phyloP scores from a whole-genome alignment of 176 grass and related monocot genomes.

The Oryza punctata region DNA sequence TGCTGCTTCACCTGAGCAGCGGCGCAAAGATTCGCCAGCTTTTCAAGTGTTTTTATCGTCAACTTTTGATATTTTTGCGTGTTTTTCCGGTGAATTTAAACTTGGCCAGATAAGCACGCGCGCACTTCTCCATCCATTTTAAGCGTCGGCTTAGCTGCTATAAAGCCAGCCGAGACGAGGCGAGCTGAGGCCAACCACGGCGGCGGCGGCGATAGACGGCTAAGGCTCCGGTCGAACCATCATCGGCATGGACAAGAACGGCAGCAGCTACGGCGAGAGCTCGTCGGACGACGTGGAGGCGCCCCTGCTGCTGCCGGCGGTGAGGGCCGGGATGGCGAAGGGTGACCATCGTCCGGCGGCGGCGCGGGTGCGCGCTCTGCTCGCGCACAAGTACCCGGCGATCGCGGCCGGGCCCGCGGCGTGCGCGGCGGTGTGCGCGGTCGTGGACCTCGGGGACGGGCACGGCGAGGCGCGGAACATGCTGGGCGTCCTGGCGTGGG shows the following conservation, averaged over 20 bases:
- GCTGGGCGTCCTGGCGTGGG: slow-evolving; percentile 78
- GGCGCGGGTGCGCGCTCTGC: slow-evolving; percentile 28
- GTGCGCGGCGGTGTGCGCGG: slow-evolving; percentile 46
- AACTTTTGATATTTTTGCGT: not conserved
- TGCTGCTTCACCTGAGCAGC: not conserved
- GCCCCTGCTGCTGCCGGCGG: slow-evolving; percentile 49
- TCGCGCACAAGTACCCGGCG: slow-evolving; percentile 46
- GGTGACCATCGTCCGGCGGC: not conserved
- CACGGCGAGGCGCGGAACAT: slow-evolving; percentile 66
- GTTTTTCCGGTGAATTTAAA: not conserved
- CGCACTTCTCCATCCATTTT: not conserved
- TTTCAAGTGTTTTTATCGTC: not conserved
- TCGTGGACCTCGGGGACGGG: slow-evolving; percentile 48
- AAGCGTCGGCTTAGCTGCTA: not conserved
- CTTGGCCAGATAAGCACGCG: not conserved
- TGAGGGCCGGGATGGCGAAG: not conserved
- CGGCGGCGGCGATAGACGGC: not conserved
- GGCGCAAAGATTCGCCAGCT: not conserved
- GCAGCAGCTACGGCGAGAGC: slow-evolving; percentile 7
- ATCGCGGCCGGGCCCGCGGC: slow-evolving; percentile 61
- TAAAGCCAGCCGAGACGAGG: not conserved
- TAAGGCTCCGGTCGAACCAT: not conserved
- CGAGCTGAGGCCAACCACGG: not conserved
- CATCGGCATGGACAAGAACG: slow-evolving; percentile 13
- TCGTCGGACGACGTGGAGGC: slow-evolving; percentile 42